Evolutionary conservation across 176 grass and related monocot species (phyloP).

Genomic region (Chloris gayana): DNA sequence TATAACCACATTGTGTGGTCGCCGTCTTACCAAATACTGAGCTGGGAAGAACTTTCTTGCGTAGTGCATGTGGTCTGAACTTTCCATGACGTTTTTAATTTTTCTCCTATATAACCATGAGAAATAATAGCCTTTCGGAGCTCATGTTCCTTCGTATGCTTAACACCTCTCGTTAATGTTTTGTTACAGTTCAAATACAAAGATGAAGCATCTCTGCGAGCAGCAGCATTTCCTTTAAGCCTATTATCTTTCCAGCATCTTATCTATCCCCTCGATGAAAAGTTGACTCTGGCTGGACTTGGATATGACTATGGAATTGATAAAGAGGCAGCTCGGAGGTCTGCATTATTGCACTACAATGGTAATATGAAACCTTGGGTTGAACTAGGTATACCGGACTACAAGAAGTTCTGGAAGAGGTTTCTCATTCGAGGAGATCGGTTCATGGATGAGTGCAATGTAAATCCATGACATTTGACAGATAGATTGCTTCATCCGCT

Average conservation of each 20-base stretch:
- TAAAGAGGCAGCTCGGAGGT: conserved; percentile 37
- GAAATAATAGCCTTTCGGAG: not conserved
- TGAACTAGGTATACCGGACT: conserved; percentile 79
- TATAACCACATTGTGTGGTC: not conserved
- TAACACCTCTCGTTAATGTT: conserved; percentile 25
- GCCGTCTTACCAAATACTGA: not conserved
- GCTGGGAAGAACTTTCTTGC: not conserved
- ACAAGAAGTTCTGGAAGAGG: conserved; percentile 81
- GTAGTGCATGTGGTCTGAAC: not conserved
- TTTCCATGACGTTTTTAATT: not conserved
- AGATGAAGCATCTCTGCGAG: conserved; percentile 55
- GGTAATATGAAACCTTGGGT: conserved; percentile 98
- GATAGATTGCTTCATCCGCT: conserved; percentile 1
- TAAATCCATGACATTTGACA: conserved; percentile 48
- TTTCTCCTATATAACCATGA: not conserved
- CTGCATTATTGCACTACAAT: conserved; percentile 76
- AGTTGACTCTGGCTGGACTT: conserved; percentile 60
- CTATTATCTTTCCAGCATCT: conserved; percentile 80
- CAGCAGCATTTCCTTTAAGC: conserved; percentile 80
- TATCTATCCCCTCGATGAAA: conserved; percentile 70
- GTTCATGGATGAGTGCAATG: conserved; percentile 90
- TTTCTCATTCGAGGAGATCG: conserved; percentile 60
- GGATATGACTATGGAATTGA: conserved; percentile 78
- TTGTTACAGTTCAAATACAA: conserved; percentile 60
- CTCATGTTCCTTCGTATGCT: conserved; percentile 15